Evolutionary conservation across 805 yeast species (phyloP), one percentile per base, ranked within the genome.

Genomic region (Lachancea lanzarotensis): DNA sequence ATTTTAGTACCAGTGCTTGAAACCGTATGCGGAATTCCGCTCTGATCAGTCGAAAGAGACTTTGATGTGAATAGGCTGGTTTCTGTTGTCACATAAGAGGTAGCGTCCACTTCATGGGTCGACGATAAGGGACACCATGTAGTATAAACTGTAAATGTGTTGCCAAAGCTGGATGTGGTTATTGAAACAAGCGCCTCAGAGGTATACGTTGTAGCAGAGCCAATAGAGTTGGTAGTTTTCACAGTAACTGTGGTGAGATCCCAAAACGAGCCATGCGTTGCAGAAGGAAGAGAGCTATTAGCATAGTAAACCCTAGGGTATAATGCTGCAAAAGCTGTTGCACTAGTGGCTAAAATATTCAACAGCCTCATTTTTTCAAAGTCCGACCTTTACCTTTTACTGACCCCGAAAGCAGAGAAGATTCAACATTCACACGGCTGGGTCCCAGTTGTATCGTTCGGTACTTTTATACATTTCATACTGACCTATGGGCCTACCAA

Each of bases 141-240:
- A 31, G 60, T 55, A 50, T 51, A 52, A 26, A 43, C 44, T 1
- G 49, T 43, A 15, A 41, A 34, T 5, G 35, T 38, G 18, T 41
- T 47, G 8, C 34, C 38, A n/a, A 40, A 22, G 2, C 44, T 47
- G 6, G 35, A 18, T 5, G 47, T 47, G 12, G 50, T 32, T 3
- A 38, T 26, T 11, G 47, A 38, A 9, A 47, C 32, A 6, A 47
- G 34, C 8, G 47, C 50, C 16, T 41, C 35, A 3, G 41, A 27
- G 35, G 36, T 5, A 27, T 22, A 17, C 2, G 41, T 36, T 13
- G 36, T 13, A 11, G 29, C 19, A 5, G 40, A 42, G 11, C 45
- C 41, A 8, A 19, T 17, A 16, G 36, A 15, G 16, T 42, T 31
- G 12, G 32, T 31, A 8, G 45, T 22, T 10, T 32, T 35, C 18